Evolutionary conservation across 176 grass and related monocot species (phyloP), one percentile per base, ranked within the genome.

Genomic region (Bolboschoenus planiculmis): DNA sequence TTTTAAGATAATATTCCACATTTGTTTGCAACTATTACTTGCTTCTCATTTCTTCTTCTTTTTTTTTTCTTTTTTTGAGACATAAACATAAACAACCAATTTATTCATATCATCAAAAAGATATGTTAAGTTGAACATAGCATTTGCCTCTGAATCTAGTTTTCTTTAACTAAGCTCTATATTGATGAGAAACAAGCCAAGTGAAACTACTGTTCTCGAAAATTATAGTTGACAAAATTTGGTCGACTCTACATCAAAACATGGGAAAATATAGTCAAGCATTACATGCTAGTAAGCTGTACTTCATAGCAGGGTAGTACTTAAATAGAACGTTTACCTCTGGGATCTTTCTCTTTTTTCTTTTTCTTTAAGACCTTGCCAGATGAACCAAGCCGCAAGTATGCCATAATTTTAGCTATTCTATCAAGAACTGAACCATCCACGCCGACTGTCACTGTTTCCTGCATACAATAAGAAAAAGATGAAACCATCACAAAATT

Each of bases 341-440:
- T 93, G 60, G 72, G 78, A 76, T 98, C 95, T 88, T 88, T 98
- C 4, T 98, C 92, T 24, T 95, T 95, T 83, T 98, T 98, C 89
- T 95, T 98, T 81, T 98, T 98, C 93, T 99, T 99, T 51, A 98
- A 86, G 68, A 99, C 96, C 82, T 95, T 99, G 64, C 96, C 96
- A 59, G 96, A 95, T 82, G 91, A 95, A 91, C 96, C 96, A 80
- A 99, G 93, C 74, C 96, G 88, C 85, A 99, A 90, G 82, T 99
- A 99, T 62, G 91, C 85, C 96, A 99, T 95, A 79, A 99, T 99
- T 90, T 99, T 99, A 85, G 96, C 92, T 88, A 98, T 98, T 83
- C 96, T 89, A 79, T 98, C 96, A 53, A 99, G 90, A 34, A 99
- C 92, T 86, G 96, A 88, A 91, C 90, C 90, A 92, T 97, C 94